Base-by-base conservation (phyloP, 495 filamentous ascomycete species). In the Podospora conica region DNA sequence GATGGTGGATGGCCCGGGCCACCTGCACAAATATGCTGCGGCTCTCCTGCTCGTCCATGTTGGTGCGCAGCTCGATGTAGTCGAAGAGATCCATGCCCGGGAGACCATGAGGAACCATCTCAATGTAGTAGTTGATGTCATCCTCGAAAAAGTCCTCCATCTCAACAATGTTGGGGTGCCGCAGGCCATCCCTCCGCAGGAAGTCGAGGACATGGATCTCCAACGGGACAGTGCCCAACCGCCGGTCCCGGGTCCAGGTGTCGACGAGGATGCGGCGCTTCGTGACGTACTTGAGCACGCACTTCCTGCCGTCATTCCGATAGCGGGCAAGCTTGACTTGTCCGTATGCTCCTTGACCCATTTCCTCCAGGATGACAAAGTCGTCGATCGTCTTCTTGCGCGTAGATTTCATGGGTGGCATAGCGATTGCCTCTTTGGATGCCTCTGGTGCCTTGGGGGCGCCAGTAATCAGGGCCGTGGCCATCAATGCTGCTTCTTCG, bases 91-190 rank as follows among this genome's bases (percentile, higher is more conserved):
- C 95, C 96, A 98, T 98, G 18, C 96, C 96, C 3, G 96, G 95
- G 9, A 97, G 83, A 8, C 95, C 95, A 69, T 98, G 95, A 12
- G 95, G 95, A 7, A 91, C 82, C 95, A 98, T 98, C 73, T 98
- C 96, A 70, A 99, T 99, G 73, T 99, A 98, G 75, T 99, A 99
- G 71, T 99, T 98, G 73, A 92, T 81, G 66, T 96, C 91, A 64
- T 99, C 96, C 75, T 99, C 95, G 74, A 99, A 99, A 78, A 98
- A 99, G 65, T 96, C 93, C 40, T 90, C 87, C 96, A 99, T 98
- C 79, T 98, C 95, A 27, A 99, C 92, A 66, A 99, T 97, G 71
- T 98, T 98, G 24, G 92, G 90, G 72, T 99, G 95, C 70, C 86
- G 89, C 53, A 93, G 81, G 25, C 91, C 93, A 68, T 96, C 92